These are phyloP conservation scores for Hortaea werneckii DNA, from an alignment of 2,329 filamentous ascomycete genomes.

Conservation along the genomic window DNA sequence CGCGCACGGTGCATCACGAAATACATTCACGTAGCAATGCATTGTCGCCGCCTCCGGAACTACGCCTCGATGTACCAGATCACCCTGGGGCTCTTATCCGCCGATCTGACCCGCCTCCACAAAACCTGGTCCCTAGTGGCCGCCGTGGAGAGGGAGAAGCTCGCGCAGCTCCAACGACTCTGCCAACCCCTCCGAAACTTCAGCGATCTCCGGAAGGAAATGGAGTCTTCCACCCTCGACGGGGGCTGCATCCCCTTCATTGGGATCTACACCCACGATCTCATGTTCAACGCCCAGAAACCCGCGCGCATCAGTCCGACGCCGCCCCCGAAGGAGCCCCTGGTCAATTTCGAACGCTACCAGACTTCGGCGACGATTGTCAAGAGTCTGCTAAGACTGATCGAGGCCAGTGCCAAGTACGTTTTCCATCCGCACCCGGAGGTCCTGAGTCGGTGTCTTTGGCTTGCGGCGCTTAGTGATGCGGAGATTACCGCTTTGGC, in stretches of 20 bases:
- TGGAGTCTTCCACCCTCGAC: conserved; percentile 54
- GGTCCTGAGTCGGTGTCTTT: conserved; percentile 71
- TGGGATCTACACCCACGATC: conserved; percentile 69
- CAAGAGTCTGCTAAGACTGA: conserved; percentile 66
- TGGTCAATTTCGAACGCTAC: conserved; percentile 77
- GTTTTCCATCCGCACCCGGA: conserved; percentile 64
- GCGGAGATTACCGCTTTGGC: conserved; percentile 50
- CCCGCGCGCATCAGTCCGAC: conserved; percentile 57
- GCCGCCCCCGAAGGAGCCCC: conserved; percentile 42
- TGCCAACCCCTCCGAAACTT: conserved; percentile 73
- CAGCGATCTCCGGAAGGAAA: conserved; percentile 63
- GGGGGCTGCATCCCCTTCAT: conserved; percentile 75
- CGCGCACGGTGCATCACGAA: conserved; percentile 69
- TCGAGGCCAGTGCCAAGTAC: conserved; percentile 70
- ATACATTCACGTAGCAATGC: conserved; percentile 68
- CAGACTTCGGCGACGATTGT: conserved; percentile 66
- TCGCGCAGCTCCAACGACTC: conserved; percentile 59
- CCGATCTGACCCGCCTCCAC: conserved; percentile 57
- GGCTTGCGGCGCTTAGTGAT: conserved; percentile 68
- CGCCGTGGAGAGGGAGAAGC: conserved; percentile 51
- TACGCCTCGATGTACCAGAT: conserved; percentile 78
- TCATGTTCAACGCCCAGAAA: conserved; percentile 71
- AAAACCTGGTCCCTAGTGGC: conserved; percentile 65
- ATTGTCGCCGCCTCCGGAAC: conserved; percentile 67
- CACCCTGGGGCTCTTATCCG: conserved; percentile 64